Evolutionary conservation across 306 rosid species (phyloP).

Genomic region (Cucurbita moschata): DNA sequence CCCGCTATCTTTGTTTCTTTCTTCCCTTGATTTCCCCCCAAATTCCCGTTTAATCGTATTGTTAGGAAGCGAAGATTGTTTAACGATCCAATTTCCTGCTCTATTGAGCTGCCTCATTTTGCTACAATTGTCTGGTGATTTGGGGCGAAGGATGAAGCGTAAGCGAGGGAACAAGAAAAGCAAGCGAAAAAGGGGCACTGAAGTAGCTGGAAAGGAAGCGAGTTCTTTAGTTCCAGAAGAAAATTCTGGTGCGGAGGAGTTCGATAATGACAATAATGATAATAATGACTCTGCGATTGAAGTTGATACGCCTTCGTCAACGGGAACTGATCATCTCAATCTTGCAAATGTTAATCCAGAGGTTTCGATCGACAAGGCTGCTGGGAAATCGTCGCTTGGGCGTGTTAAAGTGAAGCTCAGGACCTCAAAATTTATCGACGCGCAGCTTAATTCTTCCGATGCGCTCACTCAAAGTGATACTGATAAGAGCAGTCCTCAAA

Average conservation of each 20-base stretch:
- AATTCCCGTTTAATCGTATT: background rate
- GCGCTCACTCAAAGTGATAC: conserved; percentile 72
- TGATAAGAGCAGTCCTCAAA: conserved; percentile 66
- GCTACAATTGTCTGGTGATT: background rate
- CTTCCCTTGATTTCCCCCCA: background rate
- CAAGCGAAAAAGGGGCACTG: conserved; percentile 32
- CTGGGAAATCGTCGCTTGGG: conserved; percentile 45
- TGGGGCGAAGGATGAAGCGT: conserved; percentile 53
- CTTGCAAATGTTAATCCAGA: conserved; percentile 49
- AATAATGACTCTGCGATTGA: conserved; percentile 60
- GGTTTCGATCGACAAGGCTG: conserved; percentile 37
- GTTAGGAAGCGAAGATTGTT: background rate
- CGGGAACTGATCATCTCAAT: conserved; percentile 67
- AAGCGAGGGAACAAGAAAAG: conserved; percentile 75
- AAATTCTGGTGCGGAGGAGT: conserved; percentile 38
- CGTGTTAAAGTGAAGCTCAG: conserved; percentile 81
- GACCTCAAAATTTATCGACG: conserved; percentile 45
- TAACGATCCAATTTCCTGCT: background rate
- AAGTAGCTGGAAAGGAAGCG: conserved; percentile 12
- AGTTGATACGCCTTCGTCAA: conserved; percentile 62
- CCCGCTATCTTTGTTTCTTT: background rate
- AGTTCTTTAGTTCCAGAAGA: conserved; percentile 18
- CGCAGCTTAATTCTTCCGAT: conserved; percentile 60
- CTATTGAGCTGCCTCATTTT: background rate
- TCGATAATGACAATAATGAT: conserved; percentile 22